phyloP scores from a whole-genome alignment of 2,329 filamentous ascomycete species.

The Exophiala xenobiotica region DNA sequence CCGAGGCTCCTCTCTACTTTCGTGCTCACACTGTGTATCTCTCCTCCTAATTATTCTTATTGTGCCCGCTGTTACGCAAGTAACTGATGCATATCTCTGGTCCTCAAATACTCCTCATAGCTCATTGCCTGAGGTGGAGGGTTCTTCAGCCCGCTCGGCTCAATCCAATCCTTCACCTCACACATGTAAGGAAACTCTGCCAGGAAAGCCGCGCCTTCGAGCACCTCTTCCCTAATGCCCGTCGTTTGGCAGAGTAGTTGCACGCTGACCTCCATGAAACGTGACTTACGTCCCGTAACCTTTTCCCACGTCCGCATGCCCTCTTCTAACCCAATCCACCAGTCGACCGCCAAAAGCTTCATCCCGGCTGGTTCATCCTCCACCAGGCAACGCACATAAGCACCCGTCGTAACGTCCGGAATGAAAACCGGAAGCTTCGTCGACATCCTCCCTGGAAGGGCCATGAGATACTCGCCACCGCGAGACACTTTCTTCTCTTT shows the following conservation, averaged over 20 bases:
- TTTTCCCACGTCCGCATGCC: constrained; percentile 11
- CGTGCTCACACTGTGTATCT: too few species aligned
- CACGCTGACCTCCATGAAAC: constrained; percentile 6
- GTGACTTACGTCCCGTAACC: constrained; percentile 2
- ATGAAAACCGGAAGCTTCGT: constrained; percentile 11
- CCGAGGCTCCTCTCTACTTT: too few species aligned
- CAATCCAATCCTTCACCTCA: constrained; percentile 14
- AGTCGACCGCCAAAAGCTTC: constrained; percentile 15
- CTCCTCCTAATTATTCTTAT: too few species aligned
- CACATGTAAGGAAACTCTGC: constrained; percentile 15
- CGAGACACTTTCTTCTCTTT: constrained; percentile 2
- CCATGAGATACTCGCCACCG: constrained; percentile 12
- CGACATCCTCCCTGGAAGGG: constrained; percentile 5
- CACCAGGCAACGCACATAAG: constrained; percentile 12
- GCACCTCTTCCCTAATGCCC: constrained; percentile 10
- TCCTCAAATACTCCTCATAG: constrained; percentile 14
- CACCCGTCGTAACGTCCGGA: constrained; percentile 9
- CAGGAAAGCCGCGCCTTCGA: constrained; percentile 10
- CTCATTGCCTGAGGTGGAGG: constrained; percentile 6
- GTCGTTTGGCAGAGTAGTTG: constrained; percentile 8
- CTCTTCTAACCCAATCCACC: constrained; percentile 11
- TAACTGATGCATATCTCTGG: constrained; percentile 6
- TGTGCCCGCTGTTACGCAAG: too few species aligned
- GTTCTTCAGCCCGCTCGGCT: constrained; percentile 8
- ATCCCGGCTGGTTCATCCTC: constrained; percentile 12